A percentile compares a stretch with the other conserved stretches of the same genome.
These are phyloP conservation scores for Pseudogymnoascus sp. DNA, from an alignment of 2,329 filamentous ascomycete species.

Conservation along the genomic window DNA sequence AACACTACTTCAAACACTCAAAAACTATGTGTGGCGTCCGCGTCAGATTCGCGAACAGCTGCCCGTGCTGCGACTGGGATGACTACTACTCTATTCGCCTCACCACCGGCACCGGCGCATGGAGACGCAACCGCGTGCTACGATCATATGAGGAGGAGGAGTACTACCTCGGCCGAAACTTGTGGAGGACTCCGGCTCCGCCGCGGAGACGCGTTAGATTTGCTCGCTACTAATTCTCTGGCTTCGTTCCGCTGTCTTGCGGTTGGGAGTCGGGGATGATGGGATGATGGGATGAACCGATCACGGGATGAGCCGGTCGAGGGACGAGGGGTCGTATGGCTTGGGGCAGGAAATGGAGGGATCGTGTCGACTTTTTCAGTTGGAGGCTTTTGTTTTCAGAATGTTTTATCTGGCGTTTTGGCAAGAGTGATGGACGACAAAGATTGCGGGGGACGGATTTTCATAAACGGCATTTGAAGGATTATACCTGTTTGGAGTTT, in stretches of 20 bases:
- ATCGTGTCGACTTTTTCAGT: not conserved
- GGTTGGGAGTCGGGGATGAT: not conserved
- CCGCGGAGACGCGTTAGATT: not conserved
- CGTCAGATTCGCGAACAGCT: not conserved
- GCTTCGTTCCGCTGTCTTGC: not conserved
- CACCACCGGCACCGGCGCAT: not conserved
- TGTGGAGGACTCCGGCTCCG: not conserved
- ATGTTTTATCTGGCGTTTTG: not conserved
- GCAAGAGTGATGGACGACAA: not conserved
- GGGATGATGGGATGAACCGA: not conserved
- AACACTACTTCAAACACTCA: not conserved
- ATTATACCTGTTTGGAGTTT: not conserved
- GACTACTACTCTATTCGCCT: not conserved
- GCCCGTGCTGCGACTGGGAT: not conserved
- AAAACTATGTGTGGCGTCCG: not conserved
- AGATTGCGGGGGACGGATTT: not conserved
- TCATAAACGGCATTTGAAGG: not conserved
- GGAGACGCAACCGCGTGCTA: not conserved
- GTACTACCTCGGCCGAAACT: not conserved
- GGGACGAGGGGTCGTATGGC: not conserved
- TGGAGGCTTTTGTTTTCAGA: not conserved
- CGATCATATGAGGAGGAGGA: slow-evolving; percentile 1
- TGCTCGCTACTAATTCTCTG: not conserved
- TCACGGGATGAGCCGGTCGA: not conserved
- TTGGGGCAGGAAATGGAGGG: no score